Percentiles rank a stretch among this genome's conserved stretches.
Evolutionary conservation across 2,329 filamentous ascomycete species (phyloP).

Genomic region (Aotearoamyces nothofagi): DNA sequence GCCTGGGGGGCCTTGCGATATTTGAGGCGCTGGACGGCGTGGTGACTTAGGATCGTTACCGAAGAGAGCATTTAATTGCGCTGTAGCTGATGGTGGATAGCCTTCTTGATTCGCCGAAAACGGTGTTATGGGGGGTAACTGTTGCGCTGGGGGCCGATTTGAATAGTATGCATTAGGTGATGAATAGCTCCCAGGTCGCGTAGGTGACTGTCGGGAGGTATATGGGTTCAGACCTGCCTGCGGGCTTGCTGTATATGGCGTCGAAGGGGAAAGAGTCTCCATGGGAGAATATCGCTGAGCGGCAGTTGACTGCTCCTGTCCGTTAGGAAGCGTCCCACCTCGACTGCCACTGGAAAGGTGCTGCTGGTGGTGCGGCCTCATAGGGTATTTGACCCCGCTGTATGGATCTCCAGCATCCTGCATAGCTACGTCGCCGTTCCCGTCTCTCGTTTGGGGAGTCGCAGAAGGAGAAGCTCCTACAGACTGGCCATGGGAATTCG

Average conservation of each 20-base stretch:
- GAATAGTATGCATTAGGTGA: constrained; percentile 42
- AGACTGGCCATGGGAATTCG: constrained; percentile 29
- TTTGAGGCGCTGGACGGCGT: constrained; percentile 33
- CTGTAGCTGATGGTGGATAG: constrained; percentile 56
- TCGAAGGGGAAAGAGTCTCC: constrained; percentile 71
- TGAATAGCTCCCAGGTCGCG: constrained; percentile 46
- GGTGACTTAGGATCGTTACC: constrained; percentile 41
- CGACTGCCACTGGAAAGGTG: constrained; percentile 38
- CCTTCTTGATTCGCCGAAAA: constrained; percentile 54
- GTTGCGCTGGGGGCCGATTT: constrained; percentile 32
- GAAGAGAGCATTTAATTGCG: constrained; percentile 55
- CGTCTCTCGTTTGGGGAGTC: constrained; percentile 48
- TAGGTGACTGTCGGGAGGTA: constrained; percentile 58
- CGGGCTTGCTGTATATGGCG: constrained; percentile 57
- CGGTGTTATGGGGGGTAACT: constrained; percentile 59
- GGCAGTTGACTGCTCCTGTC: constrained; percentile 64
- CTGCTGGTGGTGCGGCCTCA: constrained; percentile 64
- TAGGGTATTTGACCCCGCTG: constrained; percentile 71
- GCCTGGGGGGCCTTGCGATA: constrained; percentile 26
- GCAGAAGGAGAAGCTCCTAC: constrained; percentile 42
- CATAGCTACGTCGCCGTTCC: constrained; percentile 69
- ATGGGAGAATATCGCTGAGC: constrained; percentile 93
- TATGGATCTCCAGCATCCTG: constrained; percentile 76
- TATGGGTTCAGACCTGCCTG: constrained; percentile 34
- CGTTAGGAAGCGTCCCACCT: constrained; percentile 48